Evolutionary conservation across 1,284 basidiomycete genomes (phyloP).

Genomic region (Phlebopus sp.): DNA sequence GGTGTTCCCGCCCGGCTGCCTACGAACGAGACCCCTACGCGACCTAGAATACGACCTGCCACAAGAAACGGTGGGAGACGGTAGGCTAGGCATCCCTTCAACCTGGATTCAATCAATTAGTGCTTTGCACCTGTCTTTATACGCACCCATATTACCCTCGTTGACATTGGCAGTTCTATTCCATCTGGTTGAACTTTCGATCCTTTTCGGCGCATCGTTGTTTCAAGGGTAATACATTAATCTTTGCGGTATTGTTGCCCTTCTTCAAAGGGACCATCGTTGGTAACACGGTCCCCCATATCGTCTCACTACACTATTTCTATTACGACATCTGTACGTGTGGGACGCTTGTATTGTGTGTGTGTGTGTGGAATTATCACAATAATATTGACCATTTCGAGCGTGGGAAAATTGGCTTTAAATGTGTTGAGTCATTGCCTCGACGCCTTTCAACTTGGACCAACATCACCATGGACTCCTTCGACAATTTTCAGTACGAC

Average conservation of each 20-base stretch:
- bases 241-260: neutral
- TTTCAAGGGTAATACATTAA: neutral
- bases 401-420: slow-evolving; percentile 25
- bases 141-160: neutral
- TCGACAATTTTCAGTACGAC: slow-evolving; percentile 86
- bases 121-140: slow-evolving; percentile 2
- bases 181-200: too few relatives aligned
- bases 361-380: neutral
- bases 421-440: neutral
- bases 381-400: too few relatives aligned
- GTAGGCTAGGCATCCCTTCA: slow-evolving; percentile 19
- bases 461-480: slow-evolving; percentile 65
- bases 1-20: slow-evolving; percentile 32
- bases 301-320: slow-evolving; percentile 1
- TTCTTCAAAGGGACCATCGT: neutral
- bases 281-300: neutral
- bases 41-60: slow-evolving; percentile 44
- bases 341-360: neutral
- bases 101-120: neutral
- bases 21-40: slow-evolving; percentile 62
- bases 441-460: neutral
- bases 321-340: slow-evolving; percentile 2
- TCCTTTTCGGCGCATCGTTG: too few relatives aligned
- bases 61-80: slow-evolving; percentile 26
- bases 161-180: slow-evolving; percentile 1